Percentiles rank a stretch among this genome's conserved stretches.
phyloP scores from a whole-genome alignment of 108 stramenopile species.

The Cyclotella choctawhatcheeana region DNA sequence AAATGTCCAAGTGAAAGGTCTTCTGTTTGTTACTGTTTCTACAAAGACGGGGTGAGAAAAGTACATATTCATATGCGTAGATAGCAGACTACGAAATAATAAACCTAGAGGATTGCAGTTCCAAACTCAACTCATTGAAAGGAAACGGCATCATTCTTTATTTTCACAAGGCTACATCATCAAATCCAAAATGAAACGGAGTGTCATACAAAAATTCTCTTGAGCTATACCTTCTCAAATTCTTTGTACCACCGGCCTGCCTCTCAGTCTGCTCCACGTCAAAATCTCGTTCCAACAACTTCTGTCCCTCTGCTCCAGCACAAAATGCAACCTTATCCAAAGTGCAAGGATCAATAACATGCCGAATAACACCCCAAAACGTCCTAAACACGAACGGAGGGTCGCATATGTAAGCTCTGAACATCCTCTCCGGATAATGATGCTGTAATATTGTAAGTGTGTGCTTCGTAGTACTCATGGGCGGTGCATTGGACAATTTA shows the following conservation, averaged over 20 bases:
- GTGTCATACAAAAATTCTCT: constrained; percentile 66
- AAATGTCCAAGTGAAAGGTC: not conserved
- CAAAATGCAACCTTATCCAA: constrained; percentile 88
- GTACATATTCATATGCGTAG: too few relatives aligned
- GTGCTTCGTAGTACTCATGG: constrained; percentile 70
- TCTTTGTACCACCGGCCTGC: constrained; percentile 62
- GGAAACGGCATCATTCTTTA: too few relatives aligned
- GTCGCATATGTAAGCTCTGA: constrained; percentile 81
- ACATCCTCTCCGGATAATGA: constrained; percentile 91
- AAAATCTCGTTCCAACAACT: constrained; percentile 56
- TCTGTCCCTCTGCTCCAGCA: constrained; percentile 49
- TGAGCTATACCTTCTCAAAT: constrained; percentile 59
- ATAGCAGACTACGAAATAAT: not conserved
- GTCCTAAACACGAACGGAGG: constrained; percentile 85
- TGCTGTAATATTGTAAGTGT: constrained; percentile 88
- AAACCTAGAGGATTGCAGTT: too few relatives aligned
- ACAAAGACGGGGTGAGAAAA: not conserved
- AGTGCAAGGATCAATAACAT: constrained; percentile 87
- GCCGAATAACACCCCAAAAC: constrained; percentile 85
- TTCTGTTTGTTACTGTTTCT: not conserved
- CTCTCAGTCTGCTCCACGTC: constrained; percentile 58
- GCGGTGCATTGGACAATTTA: constrained; percentile 71
- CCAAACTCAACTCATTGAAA: too few relatives aligned
- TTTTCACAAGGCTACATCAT: constrained; percentile 44
- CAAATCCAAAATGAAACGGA: constrained; percentile 71